Evolutionary conservation across 2,329 filamentous ascomycete species (phyloP).

Genomic region (Colletotrichum graminicola): DNA sequence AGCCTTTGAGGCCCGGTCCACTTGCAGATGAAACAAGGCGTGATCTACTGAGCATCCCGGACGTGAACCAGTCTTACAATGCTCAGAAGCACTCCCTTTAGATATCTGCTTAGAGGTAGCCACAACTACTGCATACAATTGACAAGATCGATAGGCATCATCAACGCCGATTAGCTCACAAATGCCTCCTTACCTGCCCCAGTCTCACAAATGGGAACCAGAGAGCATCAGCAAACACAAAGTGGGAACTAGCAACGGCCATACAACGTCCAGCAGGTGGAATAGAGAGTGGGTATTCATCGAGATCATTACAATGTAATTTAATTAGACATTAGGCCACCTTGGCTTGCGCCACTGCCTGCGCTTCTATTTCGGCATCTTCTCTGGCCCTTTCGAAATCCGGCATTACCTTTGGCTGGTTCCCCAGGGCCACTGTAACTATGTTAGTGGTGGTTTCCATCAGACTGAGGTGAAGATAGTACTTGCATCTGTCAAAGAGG

Average conservation of each 20-base stretch:
- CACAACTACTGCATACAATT: neutral
- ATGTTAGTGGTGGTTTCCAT: slow-evolving; percentile 1
- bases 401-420: slow-evolving; percentile 48
- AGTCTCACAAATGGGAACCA: no score
- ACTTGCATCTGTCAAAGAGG: slow-evolving; percentile 63
- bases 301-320: slow-evolving; percentile 25
- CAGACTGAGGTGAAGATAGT: neutral
- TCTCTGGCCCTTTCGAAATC: slow-evolving; percentile 27
- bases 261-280: neutral
- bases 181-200: neutral
- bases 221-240: neutral
- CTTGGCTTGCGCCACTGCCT: slow-evolving; percentile 21
- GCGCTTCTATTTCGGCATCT: slow-evolving; percentile 1
- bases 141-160: neutral
- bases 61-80: neutral
- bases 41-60: neutral
- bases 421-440: slow-evolving; percentile 49
- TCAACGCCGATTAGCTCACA: neutral
- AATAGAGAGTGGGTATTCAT: slow-evolving; percentile 31
- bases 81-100: neutral
- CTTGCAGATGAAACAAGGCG: neutral
- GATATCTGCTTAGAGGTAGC: neutral
- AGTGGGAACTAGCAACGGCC: neutral
- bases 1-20: neutral
- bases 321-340: slow-evolving; percentile 12